phyloP scores from a whole-genome alignment of 768 basidiomycete species.

The Suillus subluteus region DNA sequence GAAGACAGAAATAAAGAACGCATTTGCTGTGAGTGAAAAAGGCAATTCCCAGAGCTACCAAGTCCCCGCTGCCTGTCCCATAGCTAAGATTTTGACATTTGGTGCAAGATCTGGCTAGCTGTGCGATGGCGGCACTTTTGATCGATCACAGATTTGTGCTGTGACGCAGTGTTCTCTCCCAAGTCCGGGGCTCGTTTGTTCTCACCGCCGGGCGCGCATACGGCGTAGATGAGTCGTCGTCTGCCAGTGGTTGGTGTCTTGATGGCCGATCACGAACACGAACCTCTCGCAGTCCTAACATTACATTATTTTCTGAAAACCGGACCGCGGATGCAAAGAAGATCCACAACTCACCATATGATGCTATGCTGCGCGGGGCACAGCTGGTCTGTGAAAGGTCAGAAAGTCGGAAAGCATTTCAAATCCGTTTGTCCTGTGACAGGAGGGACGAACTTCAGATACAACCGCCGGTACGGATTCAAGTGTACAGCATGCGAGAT shows the following conservation, averaged over 20 bases:
- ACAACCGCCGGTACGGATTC: neutral
- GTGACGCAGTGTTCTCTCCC: neutral
- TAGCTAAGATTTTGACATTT: neutral
- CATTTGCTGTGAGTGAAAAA: slow-evolving; percentile 11
- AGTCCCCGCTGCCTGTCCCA: neutral
- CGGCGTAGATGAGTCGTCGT: neutral
- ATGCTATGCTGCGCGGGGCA: neutral
- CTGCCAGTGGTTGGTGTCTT: neutral
- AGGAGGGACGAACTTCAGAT: neutral
- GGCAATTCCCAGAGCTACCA: neutral
- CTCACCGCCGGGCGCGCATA: neutral
- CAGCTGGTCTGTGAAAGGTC: neutral
- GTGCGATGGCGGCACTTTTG: neutral
- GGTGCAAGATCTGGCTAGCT: neutral
- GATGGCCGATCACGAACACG: neutral
- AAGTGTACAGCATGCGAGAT: neutral
- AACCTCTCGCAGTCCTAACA: neutral
- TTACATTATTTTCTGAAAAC: neutral
- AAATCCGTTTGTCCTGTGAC: neutral
- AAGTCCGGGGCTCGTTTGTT: neutral
- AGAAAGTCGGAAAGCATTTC: neutral
- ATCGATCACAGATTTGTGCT: neutral
- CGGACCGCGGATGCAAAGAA: neutral
- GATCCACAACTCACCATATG: neutral
- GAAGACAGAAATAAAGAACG: slow-evolving; percentile 8